These are phyloP conservation scores for Tephrocybe sp. DNA, from an alignment of 768 basidiomycete species.

Conservation along the genomic window DNA sequence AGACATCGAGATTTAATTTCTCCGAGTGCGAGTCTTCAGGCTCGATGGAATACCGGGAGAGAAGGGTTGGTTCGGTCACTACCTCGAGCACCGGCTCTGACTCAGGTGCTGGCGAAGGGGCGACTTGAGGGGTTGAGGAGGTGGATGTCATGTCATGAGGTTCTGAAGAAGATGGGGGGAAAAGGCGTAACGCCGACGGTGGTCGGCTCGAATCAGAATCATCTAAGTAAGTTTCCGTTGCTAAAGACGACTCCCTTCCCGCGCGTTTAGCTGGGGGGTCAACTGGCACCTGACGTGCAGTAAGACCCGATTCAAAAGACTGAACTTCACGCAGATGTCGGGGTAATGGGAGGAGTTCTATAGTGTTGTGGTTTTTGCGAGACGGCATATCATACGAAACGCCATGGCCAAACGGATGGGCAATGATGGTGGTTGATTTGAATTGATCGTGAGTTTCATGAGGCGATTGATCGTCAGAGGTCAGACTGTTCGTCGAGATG, in stretches of 20 bases:
- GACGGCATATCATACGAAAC: constrained; percentile 63
- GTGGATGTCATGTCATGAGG: constrained; percentile 14
- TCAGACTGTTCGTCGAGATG: constrained; percentile 33
- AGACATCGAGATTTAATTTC: no score
- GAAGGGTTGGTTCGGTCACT: constrained; percentile 49
- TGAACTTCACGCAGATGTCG: constrained; percentile 80
- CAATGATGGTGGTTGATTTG: constrained; percentile 32
- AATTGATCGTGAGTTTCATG: constrained; percentile 19
- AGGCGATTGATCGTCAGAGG: constrained; percentile 25
- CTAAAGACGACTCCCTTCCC: constrained; percentile 13
- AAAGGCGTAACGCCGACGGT: constrained; percentile 27
- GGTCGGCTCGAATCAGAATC: constrained; percentile 20
- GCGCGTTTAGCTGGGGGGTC: constrained; percentile 22
- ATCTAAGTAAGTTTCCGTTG: constrained; percentile 16
- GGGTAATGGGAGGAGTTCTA: constrained; percentile 38
- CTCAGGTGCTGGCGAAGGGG: constrained; percentile 9
- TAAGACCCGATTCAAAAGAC: constrained; percentile 81
- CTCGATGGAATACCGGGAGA: constrained; percentile 68
- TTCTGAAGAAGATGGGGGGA: constrained; percentile 11
- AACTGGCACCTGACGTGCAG: constrained; percentile 65
- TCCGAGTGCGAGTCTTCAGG: no score
- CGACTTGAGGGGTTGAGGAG: constrained; percentile 9
- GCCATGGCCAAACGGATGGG: constrained; percentile 63
- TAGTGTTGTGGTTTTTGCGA: constrained; percentile 37
- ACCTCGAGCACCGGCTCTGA: constrained; percentile 20